Base-by-base conservation (phyloP, 2,329 filamentous ascomycete genomes). In the Fusarium beomiforme region DNA sequence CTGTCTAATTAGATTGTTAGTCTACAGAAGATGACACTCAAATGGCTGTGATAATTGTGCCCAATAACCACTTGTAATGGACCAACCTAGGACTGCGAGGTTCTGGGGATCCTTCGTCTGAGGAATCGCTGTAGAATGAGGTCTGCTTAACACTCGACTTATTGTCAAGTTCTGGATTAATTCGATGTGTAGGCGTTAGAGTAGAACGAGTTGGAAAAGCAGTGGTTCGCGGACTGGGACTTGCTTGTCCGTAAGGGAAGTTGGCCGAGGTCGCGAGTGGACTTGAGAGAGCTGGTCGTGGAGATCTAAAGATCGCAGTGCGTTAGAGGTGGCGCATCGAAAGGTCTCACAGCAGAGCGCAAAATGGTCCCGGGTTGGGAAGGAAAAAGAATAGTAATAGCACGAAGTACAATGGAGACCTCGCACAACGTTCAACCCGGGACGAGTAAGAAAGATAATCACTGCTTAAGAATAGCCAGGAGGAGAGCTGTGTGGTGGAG, bases 281-380 rank as follows among this genome's bases (percentile, higher is more conserved):
- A 74, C 86, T 88, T 46, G 86, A 84, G 67, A 83, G 80, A 60
- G 82, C 78, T 76, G 82, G 85, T 77, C 84, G 81, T 73, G 80
- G 82, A 57, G 83, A 85, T 83, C 86, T 88, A 67, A 76, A 62
- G 49, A 65, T 69, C 57, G 57, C 64, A 54, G 36, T 44, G 65
- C 41, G 61, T 71, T 55, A 68, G 69, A 72, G 46, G 51, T 59
- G 37, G 64, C 56, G 63, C 61, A 67, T 55, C 39, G 46, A 55
- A 67, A 61, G 62, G 69, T 75, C 77, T 59, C 72, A 78, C 75
- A 54, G 63, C 74, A 77, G 76, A 64, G 67, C 63, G 70, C 69
- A 65, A 67, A 54, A 63, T 54, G 64, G 34, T 68, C 59, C 59
- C 58, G 37, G 49, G 56, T 51, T 63, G 59, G 63, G 66, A 60